Percentiles rank a stretch among this genome's conserved stretches.
phyloP scores from a whole-genome alignment of 495 filamentous ascomycete genomes.

The Aspergillus carlsbadensis region DNA sequence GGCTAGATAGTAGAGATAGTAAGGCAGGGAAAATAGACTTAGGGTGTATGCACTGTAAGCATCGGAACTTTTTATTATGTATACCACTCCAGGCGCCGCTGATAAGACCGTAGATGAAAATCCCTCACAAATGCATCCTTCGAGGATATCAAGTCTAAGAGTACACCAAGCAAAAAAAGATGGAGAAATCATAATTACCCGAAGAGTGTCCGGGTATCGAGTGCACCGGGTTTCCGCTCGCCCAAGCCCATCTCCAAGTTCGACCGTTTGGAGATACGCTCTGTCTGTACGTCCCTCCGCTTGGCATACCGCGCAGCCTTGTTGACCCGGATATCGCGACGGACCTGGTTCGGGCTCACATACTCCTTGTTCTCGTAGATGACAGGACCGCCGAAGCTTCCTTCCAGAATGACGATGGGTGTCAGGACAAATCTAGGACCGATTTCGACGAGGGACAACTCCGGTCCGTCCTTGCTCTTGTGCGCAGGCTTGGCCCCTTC shows the following conservation, averaged over 20 bases:
- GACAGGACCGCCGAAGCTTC: conserved; percentile 91
- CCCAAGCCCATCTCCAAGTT: conserved; percentile 72
- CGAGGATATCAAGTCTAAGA: conserved; percentile 37
- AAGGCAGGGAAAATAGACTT: no score
- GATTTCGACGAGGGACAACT: conserved; percentile 86
- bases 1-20: no score
- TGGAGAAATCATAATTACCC: conserved; percentile 47
- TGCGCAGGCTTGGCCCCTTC: conserved; percentile 31
- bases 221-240: conserved; percentile 60
- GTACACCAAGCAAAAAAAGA: conserved; percentile 20
- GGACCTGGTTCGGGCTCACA: conserved; percentile 91
- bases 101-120: conserved; percentile 39
- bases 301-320: conserved; percentile 74
- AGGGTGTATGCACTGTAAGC: not conserved
- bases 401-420: conserved; percentile 93
- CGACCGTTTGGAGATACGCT: conserved; percentile 70
- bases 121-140: conserved; percentile 43
- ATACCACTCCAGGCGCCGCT: conserved; percentile 40
- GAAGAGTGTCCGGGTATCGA: conserved; percentile 83
- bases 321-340: conserved; percentile 69
- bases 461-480: conserved; percentile 53
- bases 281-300: conserved; percentile 69
- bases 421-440: conserved; percentile 93
- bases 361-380: conserved; percentile 99
- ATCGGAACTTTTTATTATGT: conserved; percentile 20